Evolutionary conservation across 2,329 filamentous ascomycete species (phyloP), one percentile per base, ranked within the genome.

Genomic region (Tympanopsis confertula): DNA sequence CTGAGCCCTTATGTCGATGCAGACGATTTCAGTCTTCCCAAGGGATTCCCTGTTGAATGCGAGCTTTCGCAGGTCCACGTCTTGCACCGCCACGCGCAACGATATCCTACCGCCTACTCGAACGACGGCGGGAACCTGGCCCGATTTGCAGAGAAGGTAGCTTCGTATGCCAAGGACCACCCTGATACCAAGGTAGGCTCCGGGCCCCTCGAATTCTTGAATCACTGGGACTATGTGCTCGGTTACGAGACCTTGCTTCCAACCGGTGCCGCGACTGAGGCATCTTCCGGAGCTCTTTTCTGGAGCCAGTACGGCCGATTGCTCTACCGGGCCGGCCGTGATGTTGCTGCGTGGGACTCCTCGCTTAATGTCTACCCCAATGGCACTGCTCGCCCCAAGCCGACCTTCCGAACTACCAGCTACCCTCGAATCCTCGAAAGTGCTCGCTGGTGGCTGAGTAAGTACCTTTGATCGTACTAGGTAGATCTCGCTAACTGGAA

Each of bases 351-450:
- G 2, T 76, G 72, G 55, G 62, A 66, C 44, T 50, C 58, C 13
- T 57, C 48, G 22, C n/a, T 26, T 7, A 26, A 26, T 26, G 22
- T 26, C 35, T 67, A 54, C 39, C 45, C 57, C 19, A 66, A 69
- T 40, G 63, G 64, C 10, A 70, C 65, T 13, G 55, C 57, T 5
- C 56, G 67, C 5, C 55, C 62, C 0, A 68, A 66, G 50, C 62
- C 69, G 0, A 60, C 71, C 0, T 55, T 74, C 35, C 58, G 71
- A 19, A 74, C 70, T 1, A 75, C 71, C 0, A 58, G 59, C 29
- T 70, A 74, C 49, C 62, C 58, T 10, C 61, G 71, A 19, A 75
- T 75, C 32, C 48, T 66, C 41, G 71, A 74, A 50, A 70, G 64
- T n/a, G 66, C 69, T 46, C 65, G 57, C 42, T 71, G 67, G 67